A percentile compares a stretch with the other conserved stretches of the same genome.
Conservation (phyloP, 371 early-diverging fungal species). For the Mucor circinelloides region DNA sequence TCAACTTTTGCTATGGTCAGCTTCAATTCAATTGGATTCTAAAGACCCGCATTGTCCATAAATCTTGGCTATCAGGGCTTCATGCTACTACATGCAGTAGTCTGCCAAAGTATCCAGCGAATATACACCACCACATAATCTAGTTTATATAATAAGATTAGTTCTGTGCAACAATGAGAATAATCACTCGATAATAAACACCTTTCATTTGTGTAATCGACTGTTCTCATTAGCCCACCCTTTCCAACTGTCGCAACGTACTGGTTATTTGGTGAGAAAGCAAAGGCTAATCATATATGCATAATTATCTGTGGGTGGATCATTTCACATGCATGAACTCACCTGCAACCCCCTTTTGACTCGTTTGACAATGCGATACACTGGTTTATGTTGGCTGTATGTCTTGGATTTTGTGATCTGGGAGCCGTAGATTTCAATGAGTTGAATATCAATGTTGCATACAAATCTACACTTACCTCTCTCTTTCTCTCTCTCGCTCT, state of each 20-base stretch:
- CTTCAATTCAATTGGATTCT: not conserved
- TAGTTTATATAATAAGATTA: slow-evolving; percentile 17
- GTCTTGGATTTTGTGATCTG: slow-evolving; percentile 54
- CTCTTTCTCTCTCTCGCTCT: too few relatives aligned
- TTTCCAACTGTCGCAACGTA: slow-evolving; percentile 74
- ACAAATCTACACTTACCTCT: slow-evolving; percentile 10
- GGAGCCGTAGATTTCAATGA: slow-evolving; percentile 23
- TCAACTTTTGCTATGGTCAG: slow-evolving; percentile 39
- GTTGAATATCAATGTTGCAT: not conserved
- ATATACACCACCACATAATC: slow-evolving; percentile 72
- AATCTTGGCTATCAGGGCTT: slow-evolving; percentile 87
- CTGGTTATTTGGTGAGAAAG: slow-evolving; percentile 80
- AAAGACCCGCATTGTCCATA: slow-evolving; percentile 59
- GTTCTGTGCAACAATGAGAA: not conserved
- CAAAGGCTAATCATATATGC: slow-evolving; percentile 49
- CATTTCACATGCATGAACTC: slow-evolving; percentile 10
- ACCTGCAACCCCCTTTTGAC: slow-evolving; percentile 65
- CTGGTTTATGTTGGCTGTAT: slow-evolving; percentile 67
- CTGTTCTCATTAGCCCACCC: slow-evolving; percentile 75
- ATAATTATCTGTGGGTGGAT: not conserved
- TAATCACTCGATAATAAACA: slow-evolving; percentile 8
- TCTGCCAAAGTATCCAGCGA: slow-evolving; percentile 77
- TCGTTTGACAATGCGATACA: slow-evolving; percentile 70
- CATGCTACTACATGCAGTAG: slow-evolving; percentile 83
- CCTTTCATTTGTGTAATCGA: slow-evolving; percentile 53